Base-by-base conservation (phyloP, 768 basidiomycete genomes). In the Boletus sensibilis region DNA sequence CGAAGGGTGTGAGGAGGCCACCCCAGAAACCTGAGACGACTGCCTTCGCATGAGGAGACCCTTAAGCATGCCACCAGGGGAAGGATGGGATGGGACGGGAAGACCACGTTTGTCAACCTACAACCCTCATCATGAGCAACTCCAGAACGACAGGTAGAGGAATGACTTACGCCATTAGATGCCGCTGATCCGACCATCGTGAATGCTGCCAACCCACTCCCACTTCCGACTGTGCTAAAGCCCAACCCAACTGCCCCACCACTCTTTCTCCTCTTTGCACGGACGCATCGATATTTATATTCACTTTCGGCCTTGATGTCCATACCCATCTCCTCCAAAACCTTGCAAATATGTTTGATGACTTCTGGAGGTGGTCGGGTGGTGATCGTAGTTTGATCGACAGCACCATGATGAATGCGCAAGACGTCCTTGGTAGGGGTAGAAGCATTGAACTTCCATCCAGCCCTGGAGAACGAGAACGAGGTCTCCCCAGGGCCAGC, bases 61-160 rank as follows among this genome's bases (percentile, higher is more conserved):
- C 43, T 90, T 85, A 34, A 96, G 82, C 85, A 93, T 94, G 2
- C 88, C 89, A 13, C 79, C 77, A 23, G 84, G 76, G 58, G 91
- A 87, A 1, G 87, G 78, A 13, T 85, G 86, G 8, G 89, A 88
- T 4, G 94, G 92, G 9, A 93, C 65, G 5, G 94, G 94, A 7
- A 96, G 72, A 33, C 94, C 94, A 40, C 93, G 88, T 67, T 85
- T 90, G 72, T 97, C 94, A 58, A 92, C 87, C 93, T 95, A 57
- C 14, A 58, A 41, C 37, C 45, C 37, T 47, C 46, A 4, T 40
- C 27, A 37, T 65, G 43, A 58, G 53, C 50, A 20, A 50, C 34
- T 38, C 47, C 35, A 55, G 21, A 57, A 64, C 9, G 5, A 25
- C 6, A 31, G 2, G 39, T 2, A 33, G 33, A 40, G 49, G 5